Evolutionary conservation across 2,329 filamentous ascomycete species (phyloP), one percentile per base, ranked within the genome.

Genomic region (Pseudogymnoascus sp.): DNA sequence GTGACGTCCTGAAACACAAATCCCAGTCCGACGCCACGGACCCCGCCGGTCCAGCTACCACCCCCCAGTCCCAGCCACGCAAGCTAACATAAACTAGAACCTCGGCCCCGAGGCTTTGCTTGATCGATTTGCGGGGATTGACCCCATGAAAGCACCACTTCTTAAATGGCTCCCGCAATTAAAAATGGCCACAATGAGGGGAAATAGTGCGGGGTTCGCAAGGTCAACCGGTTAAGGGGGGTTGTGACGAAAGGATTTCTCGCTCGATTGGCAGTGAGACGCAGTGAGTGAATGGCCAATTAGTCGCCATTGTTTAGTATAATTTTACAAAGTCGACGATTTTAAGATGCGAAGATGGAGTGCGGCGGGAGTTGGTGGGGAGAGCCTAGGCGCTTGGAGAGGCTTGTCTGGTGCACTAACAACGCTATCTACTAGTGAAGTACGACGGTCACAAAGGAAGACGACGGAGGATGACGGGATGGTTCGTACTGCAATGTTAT

Each of bases 141-240:
- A 21, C 28, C 28, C 16, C 49, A 55, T 16, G 9, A 33, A 52
- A 9, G 4, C 16, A 16, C 28, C 49, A 16, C 28, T 11, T n/a
- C n/a, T 33, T 16, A 16, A 33, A 55, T 55, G 49, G 28, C 16
- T 14, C 9, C n/a, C 9, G 28, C 49, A 28, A 33, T 9, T 55
- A 9, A 55, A 55, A 55, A 55, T 5, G 25, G n/a, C 49, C 49
- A 55, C 4, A 33, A 7, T 16, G 49, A 55, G 49, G 28, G 49
- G 49, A 55, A 55, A 1, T 21, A 55, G 16, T n/a, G 49, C 49
- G 49, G 49, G 49, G 49, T 55, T 55, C 49, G 49, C 49, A 55
- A 55, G 49, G 28, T 55, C 49, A 33, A 11, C 49, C 49, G 28
- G 49, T 55, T 33, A 55, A 4, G 49, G 49, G 49, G 12, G 33